Evolutionary conservation across 2,329 filamentous ascomycete genomes (phyloP).

Genomic region (Verticillium tricorpus): DNA sequence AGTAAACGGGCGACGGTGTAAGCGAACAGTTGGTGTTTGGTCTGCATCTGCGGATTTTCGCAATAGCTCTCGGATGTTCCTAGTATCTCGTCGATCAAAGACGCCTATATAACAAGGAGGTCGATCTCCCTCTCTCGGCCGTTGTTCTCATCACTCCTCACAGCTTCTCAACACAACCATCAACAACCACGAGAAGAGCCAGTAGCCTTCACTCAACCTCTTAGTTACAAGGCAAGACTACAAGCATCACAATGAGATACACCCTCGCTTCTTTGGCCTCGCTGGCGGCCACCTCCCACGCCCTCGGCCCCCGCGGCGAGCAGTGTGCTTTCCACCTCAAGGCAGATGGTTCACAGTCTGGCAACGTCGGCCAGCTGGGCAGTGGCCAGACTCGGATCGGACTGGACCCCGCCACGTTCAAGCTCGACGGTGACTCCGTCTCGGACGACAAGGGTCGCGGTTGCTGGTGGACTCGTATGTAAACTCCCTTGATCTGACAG

Average conservation of each 20-base stretch:
- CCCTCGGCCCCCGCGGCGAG: neutral
- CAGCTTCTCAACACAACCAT: neutral
- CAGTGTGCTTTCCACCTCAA: constrained; percentile 43
- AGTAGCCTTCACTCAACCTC: neutral
- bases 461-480: constrained; percentile 58
- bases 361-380: constrained; percentile 53
- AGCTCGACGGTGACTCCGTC: constrained; percentile 49
- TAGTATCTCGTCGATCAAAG: neutral
- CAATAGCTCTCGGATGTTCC: no score
- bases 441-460: constrained; percentile 51
- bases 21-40: neutral
- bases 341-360: constrained; percentile 42
- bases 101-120: neutral
- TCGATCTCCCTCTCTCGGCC: neutral
- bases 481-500: neutral
- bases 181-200: neutral
- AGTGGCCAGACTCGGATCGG: constrained; percentile 58
- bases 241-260: neutral
- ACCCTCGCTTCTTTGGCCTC: neutral
- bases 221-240: neutral
- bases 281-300: neutral
- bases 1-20: neutral
- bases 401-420: constrained; percentile 44
- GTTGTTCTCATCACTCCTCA: neutral
- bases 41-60: neutral